phyloP scores from a whole-genome alignment of 2,329 filamentous ascomycete species.

The Zymoseptoria ardabiliae region DNA sequence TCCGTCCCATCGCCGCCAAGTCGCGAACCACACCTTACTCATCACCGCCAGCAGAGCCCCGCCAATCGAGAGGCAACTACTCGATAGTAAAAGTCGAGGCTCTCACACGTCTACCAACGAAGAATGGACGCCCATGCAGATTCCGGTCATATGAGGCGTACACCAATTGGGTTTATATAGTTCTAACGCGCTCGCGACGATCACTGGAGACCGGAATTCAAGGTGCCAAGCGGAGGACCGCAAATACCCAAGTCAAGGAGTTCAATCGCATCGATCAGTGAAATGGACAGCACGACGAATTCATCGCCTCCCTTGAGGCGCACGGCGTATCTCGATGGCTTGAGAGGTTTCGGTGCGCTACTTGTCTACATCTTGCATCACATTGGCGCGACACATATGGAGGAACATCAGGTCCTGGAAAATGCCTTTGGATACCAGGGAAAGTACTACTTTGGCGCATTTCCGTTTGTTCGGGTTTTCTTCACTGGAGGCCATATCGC shows the following conservation, averaged over 20 bases:
- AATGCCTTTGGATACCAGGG: constrained; percentile 46
- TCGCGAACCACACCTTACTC: no score
- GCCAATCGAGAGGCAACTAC: no score
- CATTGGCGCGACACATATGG: constrained; percentile 2
- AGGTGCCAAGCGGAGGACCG: neutral
- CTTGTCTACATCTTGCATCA: constrained; percentile 60
- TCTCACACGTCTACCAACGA: neutral
- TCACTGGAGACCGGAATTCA: neutral
- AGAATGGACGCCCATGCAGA: neutral
- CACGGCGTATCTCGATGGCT: constrained; percentile 56
- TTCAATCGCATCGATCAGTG: neutral
- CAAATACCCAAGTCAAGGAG: neutral
- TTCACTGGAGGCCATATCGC: constrained; percentile 56
- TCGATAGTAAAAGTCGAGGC: neutral
- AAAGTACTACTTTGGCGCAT: constrained; percentile 42
- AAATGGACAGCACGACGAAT: neutral
- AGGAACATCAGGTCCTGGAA: constrained; percentile 40
- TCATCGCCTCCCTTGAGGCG: constrained; percentile 20
- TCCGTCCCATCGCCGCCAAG: no score
- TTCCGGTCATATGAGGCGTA: neutral
- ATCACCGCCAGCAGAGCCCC: no score
- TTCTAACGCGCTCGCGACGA: neutral
- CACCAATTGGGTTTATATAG: neutral
- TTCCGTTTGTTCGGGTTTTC: constrained; percentile 53
- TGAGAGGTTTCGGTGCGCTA: constrained; percentile 59